Percentiles rank a stretch among this genome's conserved stretches.
Conservation (phyloP, 2,329 filamentous ascomycete genomes). For the Coniochaeta sp. region DNA sequence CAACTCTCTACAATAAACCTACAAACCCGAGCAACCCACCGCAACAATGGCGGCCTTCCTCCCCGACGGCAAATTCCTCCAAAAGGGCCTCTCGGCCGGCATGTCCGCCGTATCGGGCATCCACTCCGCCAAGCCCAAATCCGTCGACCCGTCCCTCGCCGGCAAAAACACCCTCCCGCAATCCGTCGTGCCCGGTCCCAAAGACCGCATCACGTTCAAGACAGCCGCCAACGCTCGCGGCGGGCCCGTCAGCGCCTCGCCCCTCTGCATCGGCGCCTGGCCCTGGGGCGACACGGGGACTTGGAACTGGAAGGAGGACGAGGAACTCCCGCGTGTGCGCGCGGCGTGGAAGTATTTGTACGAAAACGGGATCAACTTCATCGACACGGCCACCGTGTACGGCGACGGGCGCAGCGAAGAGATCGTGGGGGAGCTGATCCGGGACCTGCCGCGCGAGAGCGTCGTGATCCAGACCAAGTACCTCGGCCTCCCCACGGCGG, state of each 20-base stretch:
- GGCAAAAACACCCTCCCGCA: constrained; percentile 4
- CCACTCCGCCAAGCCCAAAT: constrained; percentile 7
- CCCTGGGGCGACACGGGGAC: constrained; percentile 11
- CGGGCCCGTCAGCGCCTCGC: not conserved
- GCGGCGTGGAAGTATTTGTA: constrained; percentile 30
- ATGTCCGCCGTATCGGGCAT: too few species aligned
- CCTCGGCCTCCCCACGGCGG: constrained; percentile 21
- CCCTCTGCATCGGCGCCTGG: constrained; percentile 12
- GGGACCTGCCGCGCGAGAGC: constrained; percentile 23
- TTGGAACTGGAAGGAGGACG: constrained; percentile 6
- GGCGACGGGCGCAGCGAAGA: constrained; percentile 32
- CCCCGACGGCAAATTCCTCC: too few species aligned
- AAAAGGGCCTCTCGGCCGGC: not conserved
- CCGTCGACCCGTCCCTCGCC: not conserved
- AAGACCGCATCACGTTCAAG: not conserved
- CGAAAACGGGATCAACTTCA: constrained; percentile 28
- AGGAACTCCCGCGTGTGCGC: constrained; percentile 9
- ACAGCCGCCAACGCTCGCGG: too few species aligned
- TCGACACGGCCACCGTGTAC: constrained; percentile 36
- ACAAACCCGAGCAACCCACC: too few species aligned
- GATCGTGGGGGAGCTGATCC: constrained; percentile 31
- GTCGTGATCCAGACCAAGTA: constrained; percentile 34
- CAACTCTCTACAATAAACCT: too few species aligned
- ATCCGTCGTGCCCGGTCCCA: not conserved
- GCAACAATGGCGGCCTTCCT: too few species aligned